These are phyloP conservation scores for Collybiopsis luxurians DNA, from an alignment of 768 basidiomycete species.

Conservation along the genomic window DNA sequence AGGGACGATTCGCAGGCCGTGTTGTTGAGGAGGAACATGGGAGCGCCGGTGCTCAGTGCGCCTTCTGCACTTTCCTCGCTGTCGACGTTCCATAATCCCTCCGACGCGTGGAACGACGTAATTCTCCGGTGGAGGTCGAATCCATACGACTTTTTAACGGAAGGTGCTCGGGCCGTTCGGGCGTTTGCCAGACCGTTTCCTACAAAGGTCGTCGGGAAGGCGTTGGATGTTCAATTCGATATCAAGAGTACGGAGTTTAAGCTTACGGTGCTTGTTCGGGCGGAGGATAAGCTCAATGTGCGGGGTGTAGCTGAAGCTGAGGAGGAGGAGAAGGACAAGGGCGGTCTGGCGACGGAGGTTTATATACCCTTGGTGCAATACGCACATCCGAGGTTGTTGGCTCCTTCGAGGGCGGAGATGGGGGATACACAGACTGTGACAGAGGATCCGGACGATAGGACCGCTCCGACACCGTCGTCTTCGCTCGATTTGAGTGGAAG, in stretches of 20 bases:
- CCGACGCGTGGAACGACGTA: conserved; percentile 17
- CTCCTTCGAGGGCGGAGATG: background rate
- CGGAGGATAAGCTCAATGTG: conserved; percentile 47
- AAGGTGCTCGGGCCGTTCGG: conserved; percentile 80
- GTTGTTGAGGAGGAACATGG: conserved; percentile 29
- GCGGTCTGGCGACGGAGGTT: conserved; percentile 87
- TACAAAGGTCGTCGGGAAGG: conserved; percentile 65
- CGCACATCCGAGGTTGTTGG: conserved; percentile 41
- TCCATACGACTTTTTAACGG: conserved; percentile 72
- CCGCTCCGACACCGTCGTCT: background rate
- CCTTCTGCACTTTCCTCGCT: conserved; percentile 24
- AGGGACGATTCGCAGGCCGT: conserved; percentile 36
- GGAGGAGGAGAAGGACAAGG: conserved; percentile 23
- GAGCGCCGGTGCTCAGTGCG: conserved; percentile 8
- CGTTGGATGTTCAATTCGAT: conserved; percentile 71
- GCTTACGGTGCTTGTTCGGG: conserved; percentile 59
- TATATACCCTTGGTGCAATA: conserved; percentile 91
- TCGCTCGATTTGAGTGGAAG: background rate
- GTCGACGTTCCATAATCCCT: conserved; percentile 22
- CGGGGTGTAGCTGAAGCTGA: conserved; percentile 17
- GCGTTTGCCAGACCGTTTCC: conserved; percentile 90
- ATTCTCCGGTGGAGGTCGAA: conserved; percentile 38
- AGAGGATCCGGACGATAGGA: background rate
- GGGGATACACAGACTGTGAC: background rate
- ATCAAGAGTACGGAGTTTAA: conserved; percentile 68